Evolutionary conservation across 352 stramenopile species (phyloP), one percentile per base, ranked within the genome.

Genomic region (Globisporangium okanoganense): DNA sequence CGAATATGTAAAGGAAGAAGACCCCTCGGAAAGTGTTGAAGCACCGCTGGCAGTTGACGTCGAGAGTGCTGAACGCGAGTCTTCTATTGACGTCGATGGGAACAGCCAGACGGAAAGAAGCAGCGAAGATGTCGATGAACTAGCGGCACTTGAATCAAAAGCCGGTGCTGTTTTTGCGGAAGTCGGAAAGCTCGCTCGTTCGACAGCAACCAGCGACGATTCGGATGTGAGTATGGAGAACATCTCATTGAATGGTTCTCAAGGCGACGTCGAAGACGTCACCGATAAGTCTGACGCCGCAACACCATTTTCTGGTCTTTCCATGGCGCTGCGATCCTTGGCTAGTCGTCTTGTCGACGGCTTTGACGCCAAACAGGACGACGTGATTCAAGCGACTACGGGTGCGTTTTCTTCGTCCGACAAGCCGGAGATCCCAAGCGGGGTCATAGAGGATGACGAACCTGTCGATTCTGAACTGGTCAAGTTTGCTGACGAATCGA

Each of bases 281-380:
- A n/a, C 52, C 22, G 61, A 62, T 13, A 20, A 61, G 24, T 18
- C 33, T 35, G 45, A 44, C 5, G 31, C 36, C 9, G 47, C 52
- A 9, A 41, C 24, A 12, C 36, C 61, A 25, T 66, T 66, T 25
- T 43, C 53, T 27, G 53, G 52, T 35, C 29, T 66, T 16, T 66
- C 61, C 18, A 66, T 62, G 61, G 61, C 61, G 54, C 55, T 66
- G 45, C 40, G 48, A 8, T 66, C 61, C 8, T 29, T 66, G 5
- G 61, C 54, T n/a, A 41, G 27, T 18, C 61, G 47, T 36, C 36
- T 66, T 16, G 53, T 66, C 38, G 61, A 61, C 6, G 56, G 40
- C 13, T 50, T 56, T n/a, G 60, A 66, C 4, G 16, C 31, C 3
- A 45, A 51, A 25, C 47, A 61, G 49, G 43, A 49, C 43, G 43